A percentile compares a stretch with the other conserved stretches of the same genome.
Conservation (phyloP, 2,329 filamentous ascomycete genomes). For the Ascochyta fabae region DNA sequence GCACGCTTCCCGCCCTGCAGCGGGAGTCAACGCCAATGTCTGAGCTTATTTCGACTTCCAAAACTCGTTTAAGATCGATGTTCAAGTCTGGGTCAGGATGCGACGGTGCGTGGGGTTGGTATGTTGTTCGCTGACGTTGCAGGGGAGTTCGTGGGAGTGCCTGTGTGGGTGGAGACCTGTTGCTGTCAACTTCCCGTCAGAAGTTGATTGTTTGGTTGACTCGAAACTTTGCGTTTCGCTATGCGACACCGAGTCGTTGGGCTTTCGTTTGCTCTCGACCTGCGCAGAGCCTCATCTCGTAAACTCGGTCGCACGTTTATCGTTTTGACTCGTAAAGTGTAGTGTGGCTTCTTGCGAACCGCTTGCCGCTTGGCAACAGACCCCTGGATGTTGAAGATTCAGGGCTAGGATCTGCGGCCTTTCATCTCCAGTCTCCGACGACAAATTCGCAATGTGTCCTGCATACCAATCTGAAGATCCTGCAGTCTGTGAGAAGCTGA, state of each 20-base stretch:
- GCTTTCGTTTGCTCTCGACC: conserved; percentile 9
- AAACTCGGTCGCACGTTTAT: conserved; percentile 16
- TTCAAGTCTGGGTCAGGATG: background rate
- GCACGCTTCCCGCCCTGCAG: conserved; percentile 26
- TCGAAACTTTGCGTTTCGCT: conserved; percentile 3
- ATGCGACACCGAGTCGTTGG: conserved; percentile 6
- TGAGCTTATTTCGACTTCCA: conserved; percentile 33
- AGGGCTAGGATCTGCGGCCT: conserved; percentile 14
- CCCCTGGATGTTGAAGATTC: conserved; percentile 13
- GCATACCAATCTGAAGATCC: background rate
- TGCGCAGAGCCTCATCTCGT: conserved; percentile 16
- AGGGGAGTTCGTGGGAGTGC: background rate
- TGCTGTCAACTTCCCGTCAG: background rate
- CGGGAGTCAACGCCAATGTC: conserved; percentile 23
- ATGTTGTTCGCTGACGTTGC: background rate
- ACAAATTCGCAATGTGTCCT: conserved; percentile 1
- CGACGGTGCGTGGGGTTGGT: background rate
- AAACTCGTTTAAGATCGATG: background rate
- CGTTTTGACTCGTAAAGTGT: conserved; percentile 18
- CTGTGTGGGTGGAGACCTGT: background rate
- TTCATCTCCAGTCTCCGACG: conserved; percentile 14
- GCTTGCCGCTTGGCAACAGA: conserved; percentile 13
- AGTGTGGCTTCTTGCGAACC: conserved; percentile 16
- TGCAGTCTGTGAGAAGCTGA: conserved; percentile 20
- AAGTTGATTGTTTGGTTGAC: conserved; percentile 7